phyloP scores from a whole-genome alignment of 1,139 yeast species.

The Scheffersomyces titani region DNA sequence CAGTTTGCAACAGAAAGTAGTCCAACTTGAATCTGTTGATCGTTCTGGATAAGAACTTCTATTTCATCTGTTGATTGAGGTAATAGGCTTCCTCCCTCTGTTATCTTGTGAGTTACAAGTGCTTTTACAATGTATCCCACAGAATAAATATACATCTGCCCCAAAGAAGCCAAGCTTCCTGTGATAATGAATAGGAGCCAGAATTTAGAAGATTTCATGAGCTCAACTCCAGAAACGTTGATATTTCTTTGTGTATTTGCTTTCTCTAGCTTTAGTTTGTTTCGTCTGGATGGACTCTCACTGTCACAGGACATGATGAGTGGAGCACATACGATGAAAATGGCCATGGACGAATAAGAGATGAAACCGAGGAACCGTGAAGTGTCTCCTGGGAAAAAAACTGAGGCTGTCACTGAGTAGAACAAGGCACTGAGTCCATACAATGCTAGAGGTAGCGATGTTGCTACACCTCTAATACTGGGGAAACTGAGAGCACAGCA shows the following conservation, averaged over 20 bases:
- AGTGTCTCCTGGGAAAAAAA: slow-evolving; percentile 54
- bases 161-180: slow-evolving; percentile 55
- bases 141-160: slow-evolving; percentile 65
- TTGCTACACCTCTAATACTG: slow-evolving; percentile 57
- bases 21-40: slow-evolving; percentile 61
- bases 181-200: slow-evolving; percentile 51
- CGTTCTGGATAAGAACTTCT: slow-evolving; percentile 40
- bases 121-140: slow-evolving; percentile 64
- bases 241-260: neutral
- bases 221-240: slow-evolving; percentile 18
- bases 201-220: slow-evolving; percentile 38
- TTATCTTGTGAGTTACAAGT: slow-evolving; percentile 29
- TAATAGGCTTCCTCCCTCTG: slow-evolving; percentile 9
- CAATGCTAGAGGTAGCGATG: slow-evolving; percentile 59
- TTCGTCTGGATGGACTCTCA: slow-evolving; percentile 12
- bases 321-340: slow-evolving; percentile 49
- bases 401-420: slow-evolving; percentile 50
- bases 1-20: slow-evolving; percentile 56
- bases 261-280: slow-evolving; percentile 2
- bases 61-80: slow-evolving; percentile 12
- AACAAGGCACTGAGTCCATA: slow-evolving; percentile 63
- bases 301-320: slow-evolving; percentile 46
- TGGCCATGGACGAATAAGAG: slow-evolving; percentile 38
- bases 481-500: slow-evolving; percentile 62
- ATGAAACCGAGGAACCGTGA: slow-evolving; percentile 50